phyloP scores from a whole-genome alignment of 2,329 filamentous ascomycete species.

The Elsinoe australis region DNA sequence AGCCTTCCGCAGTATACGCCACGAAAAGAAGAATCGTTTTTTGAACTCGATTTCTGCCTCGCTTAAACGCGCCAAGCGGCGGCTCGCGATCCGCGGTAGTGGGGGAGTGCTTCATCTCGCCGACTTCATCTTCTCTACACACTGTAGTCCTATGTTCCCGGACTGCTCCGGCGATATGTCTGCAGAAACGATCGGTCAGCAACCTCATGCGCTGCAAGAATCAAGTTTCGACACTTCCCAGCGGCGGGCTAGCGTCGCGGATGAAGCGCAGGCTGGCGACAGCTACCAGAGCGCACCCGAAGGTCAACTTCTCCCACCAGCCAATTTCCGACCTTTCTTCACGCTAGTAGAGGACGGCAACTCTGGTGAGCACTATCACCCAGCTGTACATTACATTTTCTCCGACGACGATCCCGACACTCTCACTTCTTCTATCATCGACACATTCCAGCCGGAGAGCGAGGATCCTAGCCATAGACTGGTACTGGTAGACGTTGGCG shows the following conservation, averaged over 20 bases:
- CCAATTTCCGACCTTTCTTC: slow-evolving; percentile 72
- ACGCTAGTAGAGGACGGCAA: slow-evolving; percentile 70
- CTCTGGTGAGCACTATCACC: slow-evolving; percentile 71
- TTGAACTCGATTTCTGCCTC: too few species aligned
- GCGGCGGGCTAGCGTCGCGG: not conserved
- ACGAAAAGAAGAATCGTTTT: too few species aligned
- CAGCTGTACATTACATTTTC: slow-evolving; percentile 86
- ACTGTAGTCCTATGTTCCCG: not conserved
- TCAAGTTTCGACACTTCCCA: not conserved
- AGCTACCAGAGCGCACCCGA: slow-evolving; percentile 14
- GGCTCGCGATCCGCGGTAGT: too few species aligned
- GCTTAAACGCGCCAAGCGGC: too few species aligned
- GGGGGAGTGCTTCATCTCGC: not conserved
- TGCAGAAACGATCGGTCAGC: not conserved
- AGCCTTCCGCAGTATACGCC: too few species aligned
- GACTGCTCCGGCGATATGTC: slow-evolving; percentile 1
- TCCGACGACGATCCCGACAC: slow-evolving; percentile 79
- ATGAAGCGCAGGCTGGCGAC: not conserved
- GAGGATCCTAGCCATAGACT: slow-evolving; percentile 43
- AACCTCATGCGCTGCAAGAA: not conserved
- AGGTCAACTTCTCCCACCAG: slow-evolving; percentile 31
- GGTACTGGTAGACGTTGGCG: slow-evolving; percentile 48
- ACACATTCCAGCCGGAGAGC: slow-evolving; percentile 15
- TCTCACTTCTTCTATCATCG: slow-evolving; percentile 52
- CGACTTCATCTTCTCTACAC: not conserved